Conservation (phyloP, 1,284 basidiomycete genomes). For the Somion occarium region DNA sequence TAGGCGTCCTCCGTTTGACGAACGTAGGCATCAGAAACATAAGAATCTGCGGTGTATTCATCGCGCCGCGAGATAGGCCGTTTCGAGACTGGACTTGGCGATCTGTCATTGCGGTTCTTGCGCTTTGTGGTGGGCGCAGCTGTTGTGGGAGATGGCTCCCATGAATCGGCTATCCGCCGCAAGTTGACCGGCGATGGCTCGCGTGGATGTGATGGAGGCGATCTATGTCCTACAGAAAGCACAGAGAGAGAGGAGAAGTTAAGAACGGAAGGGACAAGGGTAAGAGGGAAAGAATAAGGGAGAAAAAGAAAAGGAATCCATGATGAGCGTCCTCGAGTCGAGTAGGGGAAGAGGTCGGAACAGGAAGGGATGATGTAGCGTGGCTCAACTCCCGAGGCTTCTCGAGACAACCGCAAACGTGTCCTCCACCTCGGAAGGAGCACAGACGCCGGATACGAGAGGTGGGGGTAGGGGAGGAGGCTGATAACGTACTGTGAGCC, state of each 20-base stretch:
- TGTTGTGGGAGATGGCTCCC: slow-evolving; percentile 3
- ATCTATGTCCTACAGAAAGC: slow-evolving; percentile 52
- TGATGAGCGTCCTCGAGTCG: slow-evolving; percentile 53
- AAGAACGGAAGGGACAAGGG: slow-evolving; percentile 32
- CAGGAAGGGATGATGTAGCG: slow-evolving; percentile 37
- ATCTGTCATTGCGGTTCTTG: slow-evolving; percentile 15
- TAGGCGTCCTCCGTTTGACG: no score
- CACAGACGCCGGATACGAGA: slow-evolving; percentile 34
- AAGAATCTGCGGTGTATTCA: no score
- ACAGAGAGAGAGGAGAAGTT: slow-evolving; percentile 31
- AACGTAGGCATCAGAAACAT: background rate
- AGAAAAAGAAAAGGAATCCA: slow-evolving; percentile 36
- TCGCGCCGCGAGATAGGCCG: no score
- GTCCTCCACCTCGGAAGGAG: slow-evolving; percentile 49
- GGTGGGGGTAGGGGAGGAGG: slow-evolving; percentile 49
- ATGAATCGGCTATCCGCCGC: slow-evolving; percentile 10
- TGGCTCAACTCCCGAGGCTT: slow-evolving; percentile 49
- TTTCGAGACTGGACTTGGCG: slow-evolving; percentile 12
- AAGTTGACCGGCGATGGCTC: slow-evolving; percentile 16
- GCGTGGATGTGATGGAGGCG: slow-evolving; percentile 30
- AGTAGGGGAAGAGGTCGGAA: slow-evolving; percentile 39
- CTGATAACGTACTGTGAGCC: slow-evolving; percentile 74
- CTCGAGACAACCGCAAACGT: slow-evolving; percentile 39
- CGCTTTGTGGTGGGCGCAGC: slow-evolving; percentile 13
- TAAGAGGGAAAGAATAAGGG: slow-evolving; percentile 30